Base-by-base conservation (phyloP, 2,329 filamentous ascomycete species). In the Botrytis paeoniae region DNA sequence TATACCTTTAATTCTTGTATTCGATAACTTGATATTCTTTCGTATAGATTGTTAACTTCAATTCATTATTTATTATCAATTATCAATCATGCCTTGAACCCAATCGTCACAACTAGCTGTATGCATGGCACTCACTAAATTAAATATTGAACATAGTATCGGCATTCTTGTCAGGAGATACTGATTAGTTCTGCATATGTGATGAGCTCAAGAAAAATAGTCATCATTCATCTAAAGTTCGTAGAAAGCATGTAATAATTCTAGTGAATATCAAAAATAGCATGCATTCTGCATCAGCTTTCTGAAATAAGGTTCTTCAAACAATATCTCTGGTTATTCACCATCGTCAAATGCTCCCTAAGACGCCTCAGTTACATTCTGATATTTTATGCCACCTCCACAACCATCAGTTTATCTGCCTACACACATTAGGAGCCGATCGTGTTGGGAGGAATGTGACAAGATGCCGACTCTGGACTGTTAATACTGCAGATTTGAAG, bases 401-500 rank as follows among this genome's bases (percentile, higher is more conserved):
- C 43, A 22, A 9, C 6, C 43, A 0, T 8, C 14, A 22, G 7
- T 22, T 45, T 1, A 45, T 45, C 18, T 43, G 43, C 0, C 43
- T 45, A 7, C 18, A n/a, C n/a, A n/a, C n/a, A n/a, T n/a, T n/a
- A n/a, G n/a, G n/a, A n/a, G n/a, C n/a, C n/a, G n/a, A n/a, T n/a
- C n/a, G n/a, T n/a, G n/a, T 22, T 45, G 43, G 20, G 18, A 20
- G 18, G 20, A 22, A 22, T 3, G 0, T 45, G 0, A 45, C 0
- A 45, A 45, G 0, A 22, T 45, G 2, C 7, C 43, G 3, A 0
- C 2, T 45, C 43, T 45, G 0, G 8, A 5, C 18, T 45, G 1
- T 9, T 0, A 45, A 1, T 45, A 9, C 43, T 45, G 18, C 43
- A 18, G 3, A 45, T 45, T 45, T 3, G 7, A 45, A 3, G 43